These are phyloP conservation scores for Glycine latifolia DNA, from an alignment of 306 rosid species.

Conservation along the genomic window DNA sequence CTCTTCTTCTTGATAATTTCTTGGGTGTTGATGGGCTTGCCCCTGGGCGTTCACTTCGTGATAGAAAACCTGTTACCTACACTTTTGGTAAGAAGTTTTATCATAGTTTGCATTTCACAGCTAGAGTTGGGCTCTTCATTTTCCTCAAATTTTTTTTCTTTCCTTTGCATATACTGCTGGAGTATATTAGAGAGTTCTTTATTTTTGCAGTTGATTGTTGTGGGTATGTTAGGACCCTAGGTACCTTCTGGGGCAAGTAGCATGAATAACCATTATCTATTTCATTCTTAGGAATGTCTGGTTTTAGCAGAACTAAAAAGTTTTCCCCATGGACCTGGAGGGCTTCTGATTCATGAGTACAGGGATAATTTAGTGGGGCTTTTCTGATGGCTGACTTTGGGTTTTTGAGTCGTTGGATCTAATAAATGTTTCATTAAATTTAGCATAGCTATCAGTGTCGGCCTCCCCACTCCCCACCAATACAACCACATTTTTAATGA, in stretches of 20 bases:
- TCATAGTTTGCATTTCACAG: slow-evolving; percentile 2
- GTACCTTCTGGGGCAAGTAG: slow-evolving; percentile 4
- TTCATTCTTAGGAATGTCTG: background rate
- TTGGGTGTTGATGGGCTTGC: slow-evolving; percentile 80
- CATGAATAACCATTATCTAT: slow-evolving; percentile 18
- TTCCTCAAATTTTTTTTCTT: background rate
- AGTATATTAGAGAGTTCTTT: background rate
- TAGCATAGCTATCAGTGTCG: background rate
- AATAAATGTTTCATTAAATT: slow-evolving; percentile 12
- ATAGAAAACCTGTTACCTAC: slow-evolving; percentile 91
- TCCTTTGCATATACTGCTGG: background rate
- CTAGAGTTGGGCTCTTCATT: background rate
- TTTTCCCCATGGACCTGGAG: background rate
- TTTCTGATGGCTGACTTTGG: slow-evolving; percentile 6
- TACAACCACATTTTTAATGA: too few species aligned
- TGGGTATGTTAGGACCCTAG: slow-evolving; percentile 30
- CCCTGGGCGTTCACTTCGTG: slow-evolving; percentile 96
- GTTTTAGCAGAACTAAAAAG: slow-evolving; percentile 3
- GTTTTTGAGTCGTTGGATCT: slow-evolving; percentile 27
- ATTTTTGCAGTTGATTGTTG: slow-evolving; percentile 1
- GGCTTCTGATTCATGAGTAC: slow-evolving; percentile 7
- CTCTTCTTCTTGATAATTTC: slow-evolving; percentile 91
- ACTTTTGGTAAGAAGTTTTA: slow-evolving; percentile 75
- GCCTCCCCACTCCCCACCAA: too few species aligned
- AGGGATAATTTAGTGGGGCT: slow-evolving; percentile 30